phyloP scores from a whole-genome alignment of 345 rosid genomes.

The Mangifera indica region DNA sequence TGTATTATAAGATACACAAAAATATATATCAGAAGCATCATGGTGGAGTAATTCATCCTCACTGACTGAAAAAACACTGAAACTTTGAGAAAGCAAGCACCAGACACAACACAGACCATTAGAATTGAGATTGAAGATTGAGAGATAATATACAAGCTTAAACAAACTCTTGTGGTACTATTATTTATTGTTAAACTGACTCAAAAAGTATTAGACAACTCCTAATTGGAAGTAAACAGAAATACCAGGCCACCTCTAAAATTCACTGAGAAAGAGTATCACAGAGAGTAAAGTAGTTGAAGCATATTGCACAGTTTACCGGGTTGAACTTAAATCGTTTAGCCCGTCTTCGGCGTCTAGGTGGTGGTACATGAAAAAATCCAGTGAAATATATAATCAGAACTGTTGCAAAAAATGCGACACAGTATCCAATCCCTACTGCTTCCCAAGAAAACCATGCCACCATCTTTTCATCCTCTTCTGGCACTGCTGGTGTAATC shows the following conservation, averaged over 20 bases:
- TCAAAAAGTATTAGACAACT: too few relatives aligned
- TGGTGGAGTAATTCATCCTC: background rate
- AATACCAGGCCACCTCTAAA: background rate
- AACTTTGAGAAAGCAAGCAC: slow-evolving; percentile 3
- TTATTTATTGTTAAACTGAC: too few relatives aligned
- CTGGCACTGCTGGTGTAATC: slow-evolving; percentile 4
- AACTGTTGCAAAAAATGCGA: slow-evolving; percentile 6
- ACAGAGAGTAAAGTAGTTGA: too few relatives aligned
- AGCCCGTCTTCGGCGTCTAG: background rate
- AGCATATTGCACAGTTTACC: too few relatives aligned
- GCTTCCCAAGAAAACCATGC: slow-evolving; percentile 20
- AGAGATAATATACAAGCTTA: too few relatives aligned
- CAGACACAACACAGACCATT: background rate
- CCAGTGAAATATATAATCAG: background rate
- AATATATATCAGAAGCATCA: background rate
- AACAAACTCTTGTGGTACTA: too few relatives aligned
- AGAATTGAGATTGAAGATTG: background rate
- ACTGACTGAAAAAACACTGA: background rate
- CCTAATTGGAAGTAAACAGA: too few relatives aligned
- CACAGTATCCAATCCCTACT: slow-evolving; percentile 7
- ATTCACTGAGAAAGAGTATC: too few relatives aligned
- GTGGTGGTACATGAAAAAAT: background rate
- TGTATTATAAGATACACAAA: background rate
- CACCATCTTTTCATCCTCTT: slow-evolving; percentile 9
- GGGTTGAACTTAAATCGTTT: background rate